phyloP scores from a whole-genome alignment of 257 asterid species.

The Avicennia marina region DNA sequence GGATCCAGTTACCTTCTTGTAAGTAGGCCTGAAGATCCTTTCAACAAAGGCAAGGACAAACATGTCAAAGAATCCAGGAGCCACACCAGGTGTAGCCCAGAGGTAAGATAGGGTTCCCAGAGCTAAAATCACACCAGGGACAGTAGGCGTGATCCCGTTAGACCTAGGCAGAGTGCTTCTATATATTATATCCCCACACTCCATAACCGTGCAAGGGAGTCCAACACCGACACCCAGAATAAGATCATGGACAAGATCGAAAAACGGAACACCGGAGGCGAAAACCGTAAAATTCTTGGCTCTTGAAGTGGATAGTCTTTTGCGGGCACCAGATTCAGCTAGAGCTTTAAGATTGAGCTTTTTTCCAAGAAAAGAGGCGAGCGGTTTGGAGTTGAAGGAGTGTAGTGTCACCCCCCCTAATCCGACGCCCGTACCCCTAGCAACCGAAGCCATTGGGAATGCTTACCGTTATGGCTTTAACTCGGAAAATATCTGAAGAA shows the following conservation, averaged over 20 bases:
- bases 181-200: constrained; percentile 92
- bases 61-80: constrained; percentile 99
- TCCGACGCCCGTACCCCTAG: constrained; percentile 48
- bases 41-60: constrained; percentile 90
- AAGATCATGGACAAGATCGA: constrained; percentile 45
- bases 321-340: constrained; percentile 25
- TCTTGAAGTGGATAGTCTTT: constrained; percentile 8
- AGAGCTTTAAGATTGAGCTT: constrained; percentile 46
- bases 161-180: constrained; percentile 90
- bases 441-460: constrained; percentile 60
- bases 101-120: constrained; percentile 79
- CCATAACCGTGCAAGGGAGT: constrained; percentile 95
- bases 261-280: constrained; percentile 42
- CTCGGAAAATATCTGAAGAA: no score
- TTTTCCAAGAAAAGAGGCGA: constrained; percentile 62
- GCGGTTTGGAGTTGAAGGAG: constrained; percentile 42
- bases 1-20: constrained; percentile 53
- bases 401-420: constrained; percentile 44
- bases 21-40: constrained; percentile 66
- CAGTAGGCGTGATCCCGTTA: constrained; percentile 56
- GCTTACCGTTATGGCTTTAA: no score
- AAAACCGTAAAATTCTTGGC: neutral
- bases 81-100: constrained; percentile 99
- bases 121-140: constrained; percentile 86
- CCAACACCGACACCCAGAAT: constrained; percentile 97